Percentiles rank a stretch among this genome's conserved stretches.
These are phyloP conservation scores for Pichia sp. DNA, from an alignment of 1,139 yeast genomes.

Conservation along the genomic window DNA sequence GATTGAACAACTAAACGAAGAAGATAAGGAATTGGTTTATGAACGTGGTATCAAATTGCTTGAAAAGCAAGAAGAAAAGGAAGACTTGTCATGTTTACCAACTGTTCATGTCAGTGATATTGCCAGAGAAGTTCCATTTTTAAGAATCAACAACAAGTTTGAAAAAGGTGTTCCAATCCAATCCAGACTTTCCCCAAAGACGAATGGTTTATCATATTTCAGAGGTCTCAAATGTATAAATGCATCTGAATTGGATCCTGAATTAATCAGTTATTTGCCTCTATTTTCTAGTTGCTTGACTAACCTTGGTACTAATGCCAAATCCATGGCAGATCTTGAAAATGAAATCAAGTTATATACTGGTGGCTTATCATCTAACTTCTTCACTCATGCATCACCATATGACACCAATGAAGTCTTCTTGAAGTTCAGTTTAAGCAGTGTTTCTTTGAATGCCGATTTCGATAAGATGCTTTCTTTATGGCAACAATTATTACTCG, in stretches of 20 bases:
- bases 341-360: constrained; percentile 79
- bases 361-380: constrained; percentile 73
- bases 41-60: constrained; percentile 59
- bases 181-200: constrained; percentile 37
- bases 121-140: constrained; percentile 50
- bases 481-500: constrained; percentile 65
- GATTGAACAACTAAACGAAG: constrained; percentile 45
- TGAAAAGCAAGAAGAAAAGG: constrained; percentile 62
- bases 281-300: constrained; percentile 79
- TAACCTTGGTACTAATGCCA: constrained; percentile 73
- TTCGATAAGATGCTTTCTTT: constrained; percentile 57
- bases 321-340: constrained; percentile 78
- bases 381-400: constrained; percentile 59
- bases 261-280: constrained; percentile 68
- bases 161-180: constrained; percentile 32
- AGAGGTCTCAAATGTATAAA: constrained; percentile 51
- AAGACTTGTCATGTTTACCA: constrained; percentile 79
- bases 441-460: constrained; percentile 73
- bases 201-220: constrained; percentile 75
- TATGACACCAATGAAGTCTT: constrained; percentile 41
- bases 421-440: constrained; percentile 57
- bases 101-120: constrained; percentile 73
- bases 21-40: constrained; percentile 57
- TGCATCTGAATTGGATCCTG: constrained; percentile 47
- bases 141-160: constrained; percentile 34